phyloP scores from a whole-genome alignment of 352 stramenopile genomes.

The Blastocystis sp. region DNA sequence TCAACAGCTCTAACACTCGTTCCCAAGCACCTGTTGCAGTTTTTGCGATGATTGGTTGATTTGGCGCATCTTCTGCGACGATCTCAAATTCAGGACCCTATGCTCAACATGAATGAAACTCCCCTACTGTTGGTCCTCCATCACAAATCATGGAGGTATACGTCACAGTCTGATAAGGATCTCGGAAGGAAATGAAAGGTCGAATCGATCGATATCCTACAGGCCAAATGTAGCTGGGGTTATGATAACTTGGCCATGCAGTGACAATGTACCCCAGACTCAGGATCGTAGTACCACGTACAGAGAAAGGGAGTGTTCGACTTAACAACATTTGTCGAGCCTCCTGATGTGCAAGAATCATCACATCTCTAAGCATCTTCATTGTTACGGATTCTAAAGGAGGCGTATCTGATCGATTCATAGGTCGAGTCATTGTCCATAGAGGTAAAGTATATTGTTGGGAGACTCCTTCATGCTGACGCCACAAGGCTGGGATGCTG shows the following conservation, averaged over 20 bases:
- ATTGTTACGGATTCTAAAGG: too few species aligned
- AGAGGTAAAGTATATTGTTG: too few species aligned
- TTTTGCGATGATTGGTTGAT: too few species aligned
- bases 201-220: conserved; percentile 7
- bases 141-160: conserved; percentile 27
- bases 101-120: conserved; percentile 20
- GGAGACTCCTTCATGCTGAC: too few species aligned
- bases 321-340: not conserved
- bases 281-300: not conserved
- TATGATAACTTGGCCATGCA: not conserved
- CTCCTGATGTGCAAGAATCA: not conserved
- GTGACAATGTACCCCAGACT: not conserved
- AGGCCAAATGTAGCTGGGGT: conserved; percentile 53
- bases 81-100: not conserved
- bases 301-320: not conserved
- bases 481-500: not conserved
- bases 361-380: too few species aligned
- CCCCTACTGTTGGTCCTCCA: not conserved
- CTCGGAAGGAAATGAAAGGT: not conserved
- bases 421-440: too few species aligned
- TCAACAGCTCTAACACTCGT: not conserved
- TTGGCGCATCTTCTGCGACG: not conserved
- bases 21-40: not conserved
- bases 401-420: too few species aligned
- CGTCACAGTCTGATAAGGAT: not conserved